A percentile compares a stretch with the other conserved stretches of the same genome.
These are phyloP conservation scores for Camellia oleifera DNA, from an alignment of 179 eudicot genomes.

Conservation along the genomic window DNA sequence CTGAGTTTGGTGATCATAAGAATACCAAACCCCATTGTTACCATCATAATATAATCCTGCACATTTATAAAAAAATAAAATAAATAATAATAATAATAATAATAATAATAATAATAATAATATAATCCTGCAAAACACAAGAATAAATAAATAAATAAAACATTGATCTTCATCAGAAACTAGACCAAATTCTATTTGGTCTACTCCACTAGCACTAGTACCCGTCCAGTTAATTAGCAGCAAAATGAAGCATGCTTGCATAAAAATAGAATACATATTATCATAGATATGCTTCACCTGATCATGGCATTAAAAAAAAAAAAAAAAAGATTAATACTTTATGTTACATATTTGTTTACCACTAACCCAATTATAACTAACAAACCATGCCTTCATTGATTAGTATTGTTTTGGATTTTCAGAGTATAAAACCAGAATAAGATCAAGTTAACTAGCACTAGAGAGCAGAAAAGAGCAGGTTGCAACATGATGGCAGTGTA, in stretches of 20 bases:
- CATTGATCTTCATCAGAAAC: too few species aligned
- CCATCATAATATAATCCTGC: slow-evolving; percentile 96
- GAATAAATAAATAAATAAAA: too few species aligned
- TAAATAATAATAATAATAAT: too few species aligned
- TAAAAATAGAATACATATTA: neutral
- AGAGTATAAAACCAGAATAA: neutral
- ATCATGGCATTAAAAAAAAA: neutral
- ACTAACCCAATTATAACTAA: neutral
- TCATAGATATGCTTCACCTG: neutral
- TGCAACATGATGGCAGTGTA: neutral
- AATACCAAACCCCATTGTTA: slow-evolving; percentile 86
- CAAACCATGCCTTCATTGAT: neutral
- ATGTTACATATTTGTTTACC: neutral
- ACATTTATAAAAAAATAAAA: slow-evolving; percentile 7
- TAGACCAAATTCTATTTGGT: too few species aligned
- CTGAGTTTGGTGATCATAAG: slow-evolving; percentile 79
- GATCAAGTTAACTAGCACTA: neutral
- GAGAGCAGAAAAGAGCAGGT: neutral
- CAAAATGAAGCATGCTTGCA: too few species aligned
- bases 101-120: slow-evolving; percentile 19
- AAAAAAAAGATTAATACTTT: neutral
- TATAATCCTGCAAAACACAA: slow-evolving; percentile 62
- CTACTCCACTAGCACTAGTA: too few species aligned
- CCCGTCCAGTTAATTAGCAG: too few species aligned
- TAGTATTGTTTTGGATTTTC: neutral